Percentiles rank a stretch among this genome's conserved stretches.
These are phyloP conservation scores for Gliomastix tumulicola DNA, from an alignment of 2,329 filamentous ascomycete species.

Conservation along the genomic window DNA sequence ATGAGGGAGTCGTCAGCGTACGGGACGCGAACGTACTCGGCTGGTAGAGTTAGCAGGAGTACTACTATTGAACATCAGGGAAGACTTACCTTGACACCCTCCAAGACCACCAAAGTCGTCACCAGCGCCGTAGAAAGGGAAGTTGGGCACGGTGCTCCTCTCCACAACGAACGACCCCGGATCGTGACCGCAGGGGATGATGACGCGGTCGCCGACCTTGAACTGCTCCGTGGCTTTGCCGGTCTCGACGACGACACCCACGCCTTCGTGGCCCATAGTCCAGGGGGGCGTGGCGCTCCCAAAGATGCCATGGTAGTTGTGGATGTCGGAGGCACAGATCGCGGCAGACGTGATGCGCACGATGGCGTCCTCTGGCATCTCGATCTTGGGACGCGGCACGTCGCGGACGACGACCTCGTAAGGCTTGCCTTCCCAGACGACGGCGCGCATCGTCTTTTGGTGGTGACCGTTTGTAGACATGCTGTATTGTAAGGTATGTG, in stretches of 20 bases:
- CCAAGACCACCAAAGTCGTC: not conserved
- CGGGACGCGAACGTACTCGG: constrained; percentile 44
- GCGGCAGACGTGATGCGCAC: constrained; percentile 22
- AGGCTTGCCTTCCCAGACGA: constrained; percentile 17
- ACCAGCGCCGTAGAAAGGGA: constrained; percentile 2
- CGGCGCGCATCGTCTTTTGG: too few relatives aligned
- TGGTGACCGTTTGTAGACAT: too few relatives aligned
- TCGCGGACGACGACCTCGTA: constrained; percentile 56
- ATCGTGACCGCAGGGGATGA: constrained; percentile 18
- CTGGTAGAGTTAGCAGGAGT: constrained; percentile 9
- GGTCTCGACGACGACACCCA: constrained; percentile 26
- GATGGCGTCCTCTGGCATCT: constrained; percentile 39
- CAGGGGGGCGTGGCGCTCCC: constrained; percentile 11
- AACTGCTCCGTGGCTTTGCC: constrained; percentile 24
- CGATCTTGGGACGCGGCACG: constrained; percentile 47
- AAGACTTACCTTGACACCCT: not conserved
- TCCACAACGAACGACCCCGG: too few relatives aligned
- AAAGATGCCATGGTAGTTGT: constrained; percentile 19
- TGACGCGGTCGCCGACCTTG: constrained; percentile 27
- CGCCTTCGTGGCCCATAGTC: constrained; percentile 29
- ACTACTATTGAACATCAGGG: not conserved
- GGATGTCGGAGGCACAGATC: constrained; percentile 27
- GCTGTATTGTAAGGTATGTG: too few relatives aligned
- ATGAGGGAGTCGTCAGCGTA: constrained; percentile 37
- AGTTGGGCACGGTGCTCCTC: constrained; percentile 11